Percentiles rank a stretch among this genome's conserved stretches.
phyloP scores from a whole-genome alignment of 495 filamentous ascomycete species.

The Aspergillus panamensis region DNA sequence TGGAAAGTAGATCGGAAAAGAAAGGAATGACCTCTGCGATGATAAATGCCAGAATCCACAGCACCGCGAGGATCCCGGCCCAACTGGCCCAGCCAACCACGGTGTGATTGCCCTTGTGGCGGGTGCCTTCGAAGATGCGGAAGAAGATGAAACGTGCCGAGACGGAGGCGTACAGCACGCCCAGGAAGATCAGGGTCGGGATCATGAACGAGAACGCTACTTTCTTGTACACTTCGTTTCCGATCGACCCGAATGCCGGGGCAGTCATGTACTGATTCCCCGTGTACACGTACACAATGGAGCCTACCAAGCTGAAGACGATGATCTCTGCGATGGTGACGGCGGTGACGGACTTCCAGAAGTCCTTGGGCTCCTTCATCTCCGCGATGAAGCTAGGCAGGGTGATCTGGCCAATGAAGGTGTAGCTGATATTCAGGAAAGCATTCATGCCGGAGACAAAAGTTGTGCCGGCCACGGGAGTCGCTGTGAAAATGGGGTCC shows the following conservation, averaged over 20 bases:
- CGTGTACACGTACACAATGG: constrained; percentile 74
- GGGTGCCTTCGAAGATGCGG: constrained; percentile 70
- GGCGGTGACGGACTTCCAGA: constrained; percentile 83
- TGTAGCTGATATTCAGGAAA: constrained; percentile 88
- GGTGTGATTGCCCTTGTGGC: constrained; percentile 74
- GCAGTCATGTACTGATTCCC: constrained; percentile 79
- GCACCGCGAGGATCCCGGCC: constrained; percentile 66
- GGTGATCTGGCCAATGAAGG: constrained; percentile 90
- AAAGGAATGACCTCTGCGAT: constrained; percentile 89
- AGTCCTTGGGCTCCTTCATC: constrained; percentile 82
- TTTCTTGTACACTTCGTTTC: constrained; percentile 70
- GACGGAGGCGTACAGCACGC: constrained; percentile 83
- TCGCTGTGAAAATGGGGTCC: constrained; percentile 56
- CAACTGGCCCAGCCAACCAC: constrained; percentile 77
- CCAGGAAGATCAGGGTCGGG: constrained; percentile 84
- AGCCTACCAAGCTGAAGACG: constrained; percentile 72
- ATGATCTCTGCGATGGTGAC: constrained; percentile 83
- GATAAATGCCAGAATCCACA: constrained; percentile 77
- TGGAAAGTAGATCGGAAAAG: constrained; percentile 75
- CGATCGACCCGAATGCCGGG: constrained; percentile 78
- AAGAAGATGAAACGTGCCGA: constrained; percentile 86
- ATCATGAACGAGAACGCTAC: constrained; percentile 90
- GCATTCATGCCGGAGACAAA: constrained; percentile 77
- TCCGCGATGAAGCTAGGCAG: constrained; percentile 89
- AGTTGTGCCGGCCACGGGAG: constrained; percentile 67